Percentiles rank a stretch among this genome's conserved stretches.
These are phyloP conservation scores for Aurifilum marmelostoma DNA, from an alignment of 2,329 filamentous ascomycete species.

Conservation along the genomic window DNA sequence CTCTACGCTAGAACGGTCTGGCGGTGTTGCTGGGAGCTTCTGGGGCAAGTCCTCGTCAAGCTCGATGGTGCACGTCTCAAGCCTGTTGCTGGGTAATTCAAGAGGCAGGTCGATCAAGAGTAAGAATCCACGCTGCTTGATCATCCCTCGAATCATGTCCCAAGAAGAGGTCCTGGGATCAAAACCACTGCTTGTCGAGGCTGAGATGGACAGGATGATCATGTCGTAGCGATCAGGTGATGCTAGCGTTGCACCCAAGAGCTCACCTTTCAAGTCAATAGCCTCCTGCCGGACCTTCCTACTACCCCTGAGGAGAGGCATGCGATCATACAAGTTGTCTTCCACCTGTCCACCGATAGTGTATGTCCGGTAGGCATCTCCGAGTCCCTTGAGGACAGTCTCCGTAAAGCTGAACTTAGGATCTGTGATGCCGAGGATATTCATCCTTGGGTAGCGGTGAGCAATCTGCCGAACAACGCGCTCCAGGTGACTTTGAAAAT, in stretches of 20 bases:
- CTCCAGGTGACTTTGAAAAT: slow-evolving; percentile 40
- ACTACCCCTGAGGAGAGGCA: slow-evolving; percentile 16
- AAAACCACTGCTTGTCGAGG: slow-evolving; percentile 28
- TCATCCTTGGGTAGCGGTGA: slow-evolving; percentile 45
- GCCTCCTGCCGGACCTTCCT: slow-evolving; percentile 30
- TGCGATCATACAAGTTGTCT: slow-evolving; percentile 30
- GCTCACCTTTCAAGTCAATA: slow-evolving; percentile 33
- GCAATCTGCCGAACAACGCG: slow-evolving; percentile 42
- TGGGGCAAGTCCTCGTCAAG: neutral
- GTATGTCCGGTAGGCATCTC: slow-evolving; percentile 38
- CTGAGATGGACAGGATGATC: slow-evolving; percentile 33
- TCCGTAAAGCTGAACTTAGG: slow-evolving; percentile 37
- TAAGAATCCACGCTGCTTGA: slow-evolving; percentile 39
- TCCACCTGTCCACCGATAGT: slow-evolving; percentile 34
- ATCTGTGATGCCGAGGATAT: slow-evolving; percentile 43
- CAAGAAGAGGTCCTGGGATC: slow-evolving; percentile 21
- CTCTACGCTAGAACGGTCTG: slow-evolving; percentile 41
- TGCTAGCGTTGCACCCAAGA: slow-evolving; percentile 25
- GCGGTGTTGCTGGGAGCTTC: slow-evolving; percentile 32
- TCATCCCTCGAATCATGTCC: slow-evolving; percentile 29
- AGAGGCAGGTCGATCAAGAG: slow-evolving; percentile 36
- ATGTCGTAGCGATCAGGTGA: slow-evolving; percentile 34
- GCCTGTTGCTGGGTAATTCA: slow-evolving; percentile 30
- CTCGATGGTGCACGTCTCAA: slow-evolving; percentile 28
- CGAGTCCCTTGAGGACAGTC: slow-evolving; percentile 39